Evolutionary conservation across 306 rosid genomes (phyloP), one percentile per base, ranked within the genome.

Genomic region (Styphnolobium japonicum): DNA sequence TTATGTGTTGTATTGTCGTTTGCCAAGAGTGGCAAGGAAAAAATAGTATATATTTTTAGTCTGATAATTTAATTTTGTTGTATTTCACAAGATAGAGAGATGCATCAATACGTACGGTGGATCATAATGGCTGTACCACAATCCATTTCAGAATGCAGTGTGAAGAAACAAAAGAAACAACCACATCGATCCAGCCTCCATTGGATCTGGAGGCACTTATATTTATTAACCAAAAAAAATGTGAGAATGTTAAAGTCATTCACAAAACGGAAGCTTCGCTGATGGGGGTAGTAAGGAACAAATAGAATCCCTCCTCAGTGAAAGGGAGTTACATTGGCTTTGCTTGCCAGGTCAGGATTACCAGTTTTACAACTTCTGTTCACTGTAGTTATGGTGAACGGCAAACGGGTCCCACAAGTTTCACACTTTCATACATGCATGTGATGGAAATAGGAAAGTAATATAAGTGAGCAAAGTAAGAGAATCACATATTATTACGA

Each of bases 351-450:
- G 12, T 16, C n/a, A 57, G 15, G 3, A 27, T 60, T n/a, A 1
- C 55, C 11, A 31, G 19, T 16, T 21, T 18, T 25, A 8, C 73
- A 37, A 66, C 40, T 37, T 73, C 21, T 48, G 22, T 65, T 64
- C 37, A 81, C 76, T 81, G 65, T 81, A 45, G 15, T 70, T 43
- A 67, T 67, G 42, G 83, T 48, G 73, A 11, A 45, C 66, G 58
- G 52, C 72, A 71, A 46, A 46, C 2, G 31, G 73, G 73, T 48
- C 78, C 83, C 78, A 36, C 11, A 7, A 49, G 23, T 33, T 65
- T 65, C 21, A 49, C 31, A 58, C 78, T 34, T 58, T 19, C 15
- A 33, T 14, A n/a, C n/a, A 8, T 36, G 18, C 82, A 21, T 27
- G 43, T 36, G 49, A 65, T 49, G 10, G 3, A 37, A 34, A 65